phyloP scores from a whole-genome alignment of 2,329 filamentous ascomycete genomes.

The Torrubiellomyces zombiae region DNA sequence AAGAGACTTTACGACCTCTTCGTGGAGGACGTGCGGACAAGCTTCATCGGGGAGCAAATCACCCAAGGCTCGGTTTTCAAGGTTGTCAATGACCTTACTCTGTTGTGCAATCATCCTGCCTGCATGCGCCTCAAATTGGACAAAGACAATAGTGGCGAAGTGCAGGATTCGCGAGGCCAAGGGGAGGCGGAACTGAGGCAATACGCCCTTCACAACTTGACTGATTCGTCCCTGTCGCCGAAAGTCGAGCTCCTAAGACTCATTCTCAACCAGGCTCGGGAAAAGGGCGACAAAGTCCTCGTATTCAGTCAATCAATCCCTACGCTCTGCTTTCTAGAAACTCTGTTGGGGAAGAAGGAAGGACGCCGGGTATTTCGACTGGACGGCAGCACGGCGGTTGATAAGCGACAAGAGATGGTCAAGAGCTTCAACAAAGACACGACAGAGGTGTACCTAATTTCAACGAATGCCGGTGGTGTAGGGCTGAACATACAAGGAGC shows the following conservation, averaged over 20 bases:
- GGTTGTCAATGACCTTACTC: slow-evolving; percentile 19
- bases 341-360: slow-evolving; percentile 32
- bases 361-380: slow-evolving; percentile 38
- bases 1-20: slow-evolving; percentile 39
- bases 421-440: slow-evolving; percentile 50
- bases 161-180: slow-evolving; percentile 3
- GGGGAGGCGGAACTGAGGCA: slow-evolving; percentile 4
- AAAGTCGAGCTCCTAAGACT: slow-evolving; percentile 51
- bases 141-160: slow-evolving; percentile 10
- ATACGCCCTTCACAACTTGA: slow-evolving; percentile 19
- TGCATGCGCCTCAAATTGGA: slow-evolving; percentile 28
- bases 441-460: slow-evolving; percentile 57
- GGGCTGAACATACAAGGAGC: slow-evolving; percentile 74
- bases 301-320: slow-evolving; percentile 62
- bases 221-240: slow-evolving; percentile 39
- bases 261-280: slow-evolving; percentile 51
- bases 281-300: slow-evolving; percentile 54
- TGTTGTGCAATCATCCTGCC: slow-evolving; percentile 36
- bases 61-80: slow-evolving; percentile 16
- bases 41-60: slow-evolving; percentile 1
- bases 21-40: slow-evolving; percentile 12
- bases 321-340: slow-evolving; percentile 53
- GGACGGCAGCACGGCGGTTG: slow-evolving; percentile 46
- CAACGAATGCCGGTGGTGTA: slow-evolving; percentile 64
- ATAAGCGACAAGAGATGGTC: slow-evolving; percentile 41